Percentiles rank a stretch among this genome's conserved stretches.
phyloP scores from a whole-genome alignment of 129 eudicot species.

The Logfia minima region DNA sequence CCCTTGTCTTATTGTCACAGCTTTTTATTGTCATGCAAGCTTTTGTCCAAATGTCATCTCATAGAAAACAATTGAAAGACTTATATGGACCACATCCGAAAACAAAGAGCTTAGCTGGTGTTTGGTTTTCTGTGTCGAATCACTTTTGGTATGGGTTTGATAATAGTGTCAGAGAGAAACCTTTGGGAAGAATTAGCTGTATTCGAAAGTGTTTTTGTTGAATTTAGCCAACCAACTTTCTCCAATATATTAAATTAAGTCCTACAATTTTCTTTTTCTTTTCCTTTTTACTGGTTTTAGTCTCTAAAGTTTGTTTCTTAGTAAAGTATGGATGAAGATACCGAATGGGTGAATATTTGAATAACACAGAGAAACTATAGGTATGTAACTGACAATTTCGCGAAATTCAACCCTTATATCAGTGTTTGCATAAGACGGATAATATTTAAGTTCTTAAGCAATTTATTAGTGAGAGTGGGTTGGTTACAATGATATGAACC shows the following conservation, averaged over 20 bases:
- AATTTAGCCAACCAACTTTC: not conserved
- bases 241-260: too few species aligned
- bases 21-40: not conserved
- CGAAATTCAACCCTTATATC: too few species aligned
- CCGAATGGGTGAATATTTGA: too few species aligned
- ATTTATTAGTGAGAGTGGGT: not conserved
- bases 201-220: not conserved
- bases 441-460: not conserved
- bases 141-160: not conserved
- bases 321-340: too few species aligned
- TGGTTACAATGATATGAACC: not conserved
- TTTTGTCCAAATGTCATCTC: not conserved
- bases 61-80: not conserved
- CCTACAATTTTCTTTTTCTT: too few species aligned
- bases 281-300: too few species aligned
- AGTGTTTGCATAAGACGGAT: not conserved
- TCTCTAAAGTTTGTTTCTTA: too few species aligned
- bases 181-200: not conserved
- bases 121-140: not conserved
- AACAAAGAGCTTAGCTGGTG: not conserved
- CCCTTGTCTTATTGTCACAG: not conserved
- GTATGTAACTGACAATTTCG: too few species aligned
- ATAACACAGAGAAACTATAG: too few species aligned
- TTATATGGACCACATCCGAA: not conserved
- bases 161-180: not conserved